phyloP scores from a whole-genome alignment of 192 early-diverging fungal species.

The Coemansia sp. region DNA sequence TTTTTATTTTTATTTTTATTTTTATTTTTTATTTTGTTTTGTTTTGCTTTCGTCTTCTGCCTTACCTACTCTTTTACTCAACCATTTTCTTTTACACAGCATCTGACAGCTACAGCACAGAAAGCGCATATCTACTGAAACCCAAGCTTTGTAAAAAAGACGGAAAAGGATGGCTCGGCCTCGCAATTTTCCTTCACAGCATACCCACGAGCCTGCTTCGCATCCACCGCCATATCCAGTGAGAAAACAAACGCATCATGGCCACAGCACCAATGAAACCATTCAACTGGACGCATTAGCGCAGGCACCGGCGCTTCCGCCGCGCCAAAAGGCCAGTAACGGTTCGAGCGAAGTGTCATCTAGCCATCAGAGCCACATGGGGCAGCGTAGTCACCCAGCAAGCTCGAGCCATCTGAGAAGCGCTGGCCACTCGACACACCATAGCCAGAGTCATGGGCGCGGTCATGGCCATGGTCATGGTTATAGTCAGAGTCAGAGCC shows the following conservation, averaged over 20 bases:
- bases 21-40: too few relatives aligned
- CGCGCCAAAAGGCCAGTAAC: too few relatives aligned
- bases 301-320: background rate
- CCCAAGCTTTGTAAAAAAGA: background rate
- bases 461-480: too few relatives aligned
- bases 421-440: background rate
- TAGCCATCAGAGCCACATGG: too few relatives aligned
- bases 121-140: too few relatives aligned
- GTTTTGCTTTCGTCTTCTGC: too few relatives aligned
- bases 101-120: too few relatives aligned
- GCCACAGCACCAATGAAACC: background rate
- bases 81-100: too few relatives aligned
- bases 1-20: too few relatives aligned
- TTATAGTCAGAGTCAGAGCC: too few relatives aligned
- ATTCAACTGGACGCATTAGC: background rate
- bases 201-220: background rate
- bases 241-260: background rate
- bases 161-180: background rate
- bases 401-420: background rate
- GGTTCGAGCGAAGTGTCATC: too few relatives aligned
- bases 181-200: conserved; percentile 2
- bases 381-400: background rate
- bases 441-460: background rate
- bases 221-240: background rate
- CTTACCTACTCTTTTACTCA: too few relatives aligned